Conservation (phyloP, 2,329 filamentous ascomycete species). For the Fusarium mangiferae region DNA sequence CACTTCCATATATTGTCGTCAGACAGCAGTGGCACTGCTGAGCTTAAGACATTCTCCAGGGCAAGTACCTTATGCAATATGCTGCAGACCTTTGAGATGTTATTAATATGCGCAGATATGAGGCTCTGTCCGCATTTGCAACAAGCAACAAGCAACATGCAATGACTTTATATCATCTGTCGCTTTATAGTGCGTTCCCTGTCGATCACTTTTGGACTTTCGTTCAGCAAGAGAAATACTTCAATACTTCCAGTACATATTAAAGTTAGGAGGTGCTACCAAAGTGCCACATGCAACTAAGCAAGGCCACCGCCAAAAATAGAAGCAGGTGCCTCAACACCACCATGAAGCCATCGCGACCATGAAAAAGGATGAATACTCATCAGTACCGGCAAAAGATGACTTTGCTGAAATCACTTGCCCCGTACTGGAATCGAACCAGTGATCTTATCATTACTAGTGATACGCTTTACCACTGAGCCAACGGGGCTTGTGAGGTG, state of each 20-base stretch:
- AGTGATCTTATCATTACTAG: slow-evolving; percentile 42
- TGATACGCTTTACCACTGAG: slow-evolving; percentile 43
- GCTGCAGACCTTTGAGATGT: neutral
- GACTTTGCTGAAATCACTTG: neutral
- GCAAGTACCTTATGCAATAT: neutral
- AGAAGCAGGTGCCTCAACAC: neutral
- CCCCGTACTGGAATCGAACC: slow-evolving; percentile 41
- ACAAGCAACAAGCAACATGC: accelerated
- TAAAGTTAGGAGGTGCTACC: neutral
- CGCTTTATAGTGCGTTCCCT: neutral
- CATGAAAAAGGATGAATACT: neutral
- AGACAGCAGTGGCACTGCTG: accelerated
- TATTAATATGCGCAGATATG: neutral
- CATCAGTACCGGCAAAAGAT: neutral
- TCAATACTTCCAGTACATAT: no score
- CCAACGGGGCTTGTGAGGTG: slow-evolving; percentile 38
- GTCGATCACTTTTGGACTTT: neutral
- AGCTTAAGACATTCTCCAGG: accelerated
- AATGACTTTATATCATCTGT: neutral
- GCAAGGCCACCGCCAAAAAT: neutral
- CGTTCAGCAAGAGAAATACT: accelerated
- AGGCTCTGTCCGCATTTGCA: neutral
- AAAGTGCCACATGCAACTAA: neutral
- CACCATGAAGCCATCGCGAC: neutral
- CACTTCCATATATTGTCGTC: accelerated